A percentile compares a stretch with the other conserved stretches of the same genome.
These are phyloP conservation scores for Wickerhamomyces canadensis DNA, from an alignment of 805 yeast genomes.

Conservation along the genomic window DNA sequence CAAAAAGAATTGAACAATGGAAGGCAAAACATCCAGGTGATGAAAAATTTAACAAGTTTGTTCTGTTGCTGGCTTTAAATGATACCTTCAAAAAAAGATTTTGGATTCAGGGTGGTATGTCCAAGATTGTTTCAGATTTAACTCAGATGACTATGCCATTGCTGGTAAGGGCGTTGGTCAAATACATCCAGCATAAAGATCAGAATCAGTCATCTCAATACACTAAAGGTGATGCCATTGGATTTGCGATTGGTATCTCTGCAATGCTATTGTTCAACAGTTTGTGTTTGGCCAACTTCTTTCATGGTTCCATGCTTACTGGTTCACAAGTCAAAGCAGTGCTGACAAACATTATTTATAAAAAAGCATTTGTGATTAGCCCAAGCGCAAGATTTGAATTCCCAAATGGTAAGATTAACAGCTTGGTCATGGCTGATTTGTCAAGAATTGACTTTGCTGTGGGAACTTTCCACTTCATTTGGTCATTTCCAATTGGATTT, in stretches of 20 bases:
- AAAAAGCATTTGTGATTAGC: conserved; percentile 60
- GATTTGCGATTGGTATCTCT: conserved; percentile 68
- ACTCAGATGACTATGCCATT: conserved; percentile 55
- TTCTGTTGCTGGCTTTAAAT: conserved; percentile 28
- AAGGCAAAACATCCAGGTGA: conserved; percentile 20
- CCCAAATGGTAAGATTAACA: conserved; percentile 68
- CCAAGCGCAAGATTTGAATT: conserved; percentile 51
- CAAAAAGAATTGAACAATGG: conserved; percentile 23
- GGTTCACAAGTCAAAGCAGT: conserved; percentile 73
- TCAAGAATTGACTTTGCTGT: conserved; percentile 74
- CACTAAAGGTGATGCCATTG: conserved; percentile 50
- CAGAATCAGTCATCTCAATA: conserved; percentile 15
- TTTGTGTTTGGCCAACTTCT: conserved; percentile 52
- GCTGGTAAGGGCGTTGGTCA: conserved; percentile 57
- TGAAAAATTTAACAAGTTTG: conserved; percentile 18
- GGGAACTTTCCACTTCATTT: conserved; percentile 59
- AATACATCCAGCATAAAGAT: conserved; percentile 48
- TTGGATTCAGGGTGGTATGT: conserved; percentile 27
- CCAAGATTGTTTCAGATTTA: conserved; percentile 27
- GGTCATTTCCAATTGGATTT: conserved; percentile 60
- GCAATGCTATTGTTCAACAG: conserved; percentile 46
- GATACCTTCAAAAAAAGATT: conserved; percentile 29
- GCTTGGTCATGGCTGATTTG: conserved; percentile 76
- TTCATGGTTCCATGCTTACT: conserved; percentile 51
- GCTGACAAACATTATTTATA: conserved; percentile 62